These are phyloP conservation scores for Nakazawaea molendinolei DNA, from an alignment of 805 yeast species.

Conservation along the genomic window DNA sequence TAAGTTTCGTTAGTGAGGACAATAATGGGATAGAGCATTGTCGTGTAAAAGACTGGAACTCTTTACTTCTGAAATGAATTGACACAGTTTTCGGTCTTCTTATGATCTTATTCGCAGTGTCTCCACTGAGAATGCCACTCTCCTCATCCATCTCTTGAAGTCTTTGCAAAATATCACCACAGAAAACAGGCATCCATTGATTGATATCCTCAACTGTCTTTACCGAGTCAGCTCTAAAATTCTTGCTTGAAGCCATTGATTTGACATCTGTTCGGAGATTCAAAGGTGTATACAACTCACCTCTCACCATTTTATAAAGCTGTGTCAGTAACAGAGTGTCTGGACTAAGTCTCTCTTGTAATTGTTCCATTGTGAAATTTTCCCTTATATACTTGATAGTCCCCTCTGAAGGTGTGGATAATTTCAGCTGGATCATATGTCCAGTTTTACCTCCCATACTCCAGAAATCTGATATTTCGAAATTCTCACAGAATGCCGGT, in stretches of 20 bases:
- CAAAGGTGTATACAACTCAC: constrained; percentile 49
- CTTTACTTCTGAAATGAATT: constrained; percentile 27
- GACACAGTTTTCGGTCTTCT: constrained; percentile 52
- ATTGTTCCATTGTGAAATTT: constrained; percentile 32
- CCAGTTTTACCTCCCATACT: constrained; percentile 92
- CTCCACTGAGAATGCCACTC: constrained; percentile 15
- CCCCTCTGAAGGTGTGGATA: constrained; percentile 44
- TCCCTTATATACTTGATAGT: constrained; percentile 48
- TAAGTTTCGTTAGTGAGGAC: constrained; percentile 30
- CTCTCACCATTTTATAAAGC: constrained; percentile 59
- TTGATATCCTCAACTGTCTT: constrained; percentile 45
- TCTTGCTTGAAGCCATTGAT: constrained; percentile 86
- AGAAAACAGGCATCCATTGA: constrained; percentile 78
- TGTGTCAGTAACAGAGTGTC: constrained; percentile 42
- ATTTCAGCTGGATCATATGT: constrained; percentile 38
- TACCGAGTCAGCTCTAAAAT: constrained; percentile 56
- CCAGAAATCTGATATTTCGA: constrained; percentile 71
- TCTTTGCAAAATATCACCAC: constrained; percentile 71
- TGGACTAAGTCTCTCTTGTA: constrained; percentile 31
- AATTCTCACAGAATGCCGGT: constrained; percentile 46
- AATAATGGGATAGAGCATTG: constrained; percentile 34
- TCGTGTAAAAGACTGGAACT: constrained; percentile 26
- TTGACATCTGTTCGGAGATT: constrained; percentile 56
- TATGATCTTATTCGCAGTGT: constrained; percentile 14
- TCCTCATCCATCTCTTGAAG: constrained; percentile 73